Evolutionary conservation across 2,329 filamentous ascomycete species (phyloP).

Genomic region (Curvularia eragrostidis): DNA sequence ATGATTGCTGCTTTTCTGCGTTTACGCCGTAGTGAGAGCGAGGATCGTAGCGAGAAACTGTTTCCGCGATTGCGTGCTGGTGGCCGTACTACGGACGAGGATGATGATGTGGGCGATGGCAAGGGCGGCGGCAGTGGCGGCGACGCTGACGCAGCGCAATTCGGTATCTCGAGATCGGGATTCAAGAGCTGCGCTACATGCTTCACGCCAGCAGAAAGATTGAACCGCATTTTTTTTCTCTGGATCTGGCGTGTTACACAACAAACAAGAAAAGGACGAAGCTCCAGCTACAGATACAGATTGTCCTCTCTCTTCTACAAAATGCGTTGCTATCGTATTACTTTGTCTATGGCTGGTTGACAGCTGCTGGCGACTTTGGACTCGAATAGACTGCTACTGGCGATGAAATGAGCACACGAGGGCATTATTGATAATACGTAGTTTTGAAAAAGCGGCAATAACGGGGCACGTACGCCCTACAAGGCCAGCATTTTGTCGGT

Average conservation of each 20-base stretch:
- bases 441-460: not conserved
- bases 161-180: constrained; percentile 12
- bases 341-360: not conserved
- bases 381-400: not conserved
- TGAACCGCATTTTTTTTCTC: constrained; percentile 11
- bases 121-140: not conserved
- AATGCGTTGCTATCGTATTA: not conserved
- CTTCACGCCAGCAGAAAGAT: constrained; percentile 3
- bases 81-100: not conserved
- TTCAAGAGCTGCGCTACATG: constrained; percentile 11
- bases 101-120: not conserved
- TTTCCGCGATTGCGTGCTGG: not conserved
- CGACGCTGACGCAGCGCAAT: not conserved
- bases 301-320: not conserved
- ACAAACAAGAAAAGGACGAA: not conserved
- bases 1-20: not conserved
- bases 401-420: not conserved
- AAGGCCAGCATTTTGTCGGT: not conserved
- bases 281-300: not conserved
- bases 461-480: not conserved
- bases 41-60: not conserved
- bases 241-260: not conserved
- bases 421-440: not conserved
- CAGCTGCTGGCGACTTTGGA: not conserved
- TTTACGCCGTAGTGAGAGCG: not conserved